Evolutionary conservation across 345 rosid genomes (phyloP).

Genomic region (Acer campestre): DNA sequence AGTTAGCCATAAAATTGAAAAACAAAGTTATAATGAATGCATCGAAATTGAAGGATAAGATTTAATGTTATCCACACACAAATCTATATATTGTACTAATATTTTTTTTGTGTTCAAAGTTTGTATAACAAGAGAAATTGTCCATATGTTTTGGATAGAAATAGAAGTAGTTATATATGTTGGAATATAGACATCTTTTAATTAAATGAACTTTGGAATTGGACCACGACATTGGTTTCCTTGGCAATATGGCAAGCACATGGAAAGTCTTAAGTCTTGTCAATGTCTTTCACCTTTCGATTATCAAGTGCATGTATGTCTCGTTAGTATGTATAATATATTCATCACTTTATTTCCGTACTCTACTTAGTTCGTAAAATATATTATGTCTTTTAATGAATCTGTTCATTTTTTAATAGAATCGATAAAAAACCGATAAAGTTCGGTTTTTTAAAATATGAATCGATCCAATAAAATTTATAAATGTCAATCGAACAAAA

Average conservation of each 20-base stretch:
- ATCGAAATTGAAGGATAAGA: neutral
- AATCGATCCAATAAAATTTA: too few relatives aligned
- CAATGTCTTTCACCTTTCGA: neutral
- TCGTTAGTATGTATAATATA: too few relatives aligned
- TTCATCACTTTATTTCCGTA: too few relatives aligned
- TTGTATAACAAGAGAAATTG: neutral
- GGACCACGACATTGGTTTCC: neutral
- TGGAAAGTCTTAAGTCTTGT: neutral
- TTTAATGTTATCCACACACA: conserved; percentile 8
- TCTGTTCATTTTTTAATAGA: too few relatives aligned
- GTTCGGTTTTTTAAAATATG: too few relatives aligned
- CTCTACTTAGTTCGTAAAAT: too few relatives aligned
- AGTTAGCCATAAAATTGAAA: neutral
- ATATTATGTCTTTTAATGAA: too few relatives aligned
- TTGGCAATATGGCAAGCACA: conserved; percentile 15
- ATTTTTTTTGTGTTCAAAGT: neutral
- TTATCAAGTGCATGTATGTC: neutral
- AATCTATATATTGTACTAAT: neutral
- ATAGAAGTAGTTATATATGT: neutral
- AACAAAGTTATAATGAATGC: neutral
- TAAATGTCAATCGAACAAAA: too few relatives aligned
- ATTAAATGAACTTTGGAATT: neutral
- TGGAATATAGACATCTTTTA: neutral
- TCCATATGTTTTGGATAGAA: neutral
- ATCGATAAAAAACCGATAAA: too few relatives aligned